These are phyloP conservation scores for Chlorencoelia australis DNA, from an alignment of 2,329 filamentous ascomycete genomes.

Conservation along the genomic window DNA sequence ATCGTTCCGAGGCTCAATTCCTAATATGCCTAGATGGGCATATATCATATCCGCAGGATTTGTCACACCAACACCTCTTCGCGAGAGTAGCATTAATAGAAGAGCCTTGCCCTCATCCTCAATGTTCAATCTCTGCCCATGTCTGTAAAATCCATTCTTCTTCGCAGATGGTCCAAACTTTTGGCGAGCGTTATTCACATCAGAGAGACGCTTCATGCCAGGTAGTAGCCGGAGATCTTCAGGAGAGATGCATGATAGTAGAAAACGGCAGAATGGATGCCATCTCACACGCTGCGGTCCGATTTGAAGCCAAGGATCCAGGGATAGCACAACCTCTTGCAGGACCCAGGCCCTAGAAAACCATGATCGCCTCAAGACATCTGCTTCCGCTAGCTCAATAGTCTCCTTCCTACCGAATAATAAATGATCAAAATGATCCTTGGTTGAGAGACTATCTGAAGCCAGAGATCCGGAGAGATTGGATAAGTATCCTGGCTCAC, in stretches of 20 bases:
- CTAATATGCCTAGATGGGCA: background rate
- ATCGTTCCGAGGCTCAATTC: rapidly evolving
- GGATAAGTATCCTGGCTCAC: too few species aligned
- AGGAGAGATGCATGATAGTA: background rate
- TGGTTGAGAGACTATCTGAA: too few species aligned
- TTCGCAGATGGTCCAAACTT: background rate
- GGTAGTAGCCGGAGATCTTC: too few species aligned
- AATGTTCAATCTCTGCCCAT: too few species aligned
- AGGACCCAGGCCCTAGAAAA: background rate
- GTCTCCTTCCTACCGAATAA: background rate
- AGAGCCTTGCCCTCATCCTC: background rate
- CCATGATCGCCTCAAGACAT: background rate
- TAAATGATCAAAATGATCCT: too few species aligned
- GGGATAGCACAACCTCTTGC: background rate
- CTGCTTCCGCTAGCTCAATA: background rate
- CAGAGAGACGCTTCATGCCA: rapidly evolving
- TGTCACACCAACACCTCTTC: background rate
- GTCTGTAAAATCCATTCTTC: too few species aligned
- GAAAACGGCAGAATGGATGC: rapidly evolving
- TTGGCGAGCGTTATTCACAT: background rate
- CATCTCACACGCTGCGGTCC: background rate
- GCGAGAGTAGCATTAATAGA: background rate
- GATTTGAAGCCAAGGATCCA: background rate
- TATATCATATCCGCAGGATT: background rate
- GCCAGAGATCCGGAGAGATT: too few species aligned